Base-by-base conservation (phyloP, 2,329 filamentous ascomycete species). In the Epicoccum sorghinum region DNA sequence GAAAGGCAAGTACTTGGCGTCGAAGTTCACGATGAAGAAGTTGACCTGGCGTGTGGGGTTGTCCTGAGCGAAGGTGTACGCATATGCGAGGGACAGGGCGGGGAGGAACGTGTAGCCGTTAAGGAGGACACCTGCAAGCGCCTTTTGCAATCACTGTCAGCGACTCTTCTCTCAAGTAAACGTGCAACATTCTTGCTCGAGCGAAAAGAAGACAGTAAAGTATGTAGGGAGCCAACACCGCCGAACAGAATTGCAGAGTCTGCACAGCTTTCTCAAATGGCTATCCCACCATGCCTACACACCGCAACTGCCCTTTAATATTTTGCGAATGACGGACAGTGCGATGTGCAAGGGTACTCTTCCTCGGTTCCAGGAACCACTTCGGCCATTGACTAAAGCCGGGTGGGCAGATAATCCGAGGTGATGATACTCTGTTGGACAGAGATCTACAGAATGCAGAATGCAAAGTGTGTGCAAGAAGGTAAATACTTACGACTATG, bases 11-110 rank as follows among this genome's bases (percentile, higher is more conserved):
- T 87, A 85, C 72, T 93, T 91, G 12, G 91, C 86, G 6, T 91
- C 91, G 55, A 98, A 89, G 35, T 85, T 89, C 64, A 97, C 77
- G 70, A 98, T 85, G 78, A 92, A 90, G 72, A 96, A 93, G 49
- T 82, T 88, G 5, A 89, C 85, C 71, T 89, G 89, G 65, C 82
- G 81, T 45, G 90, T 90, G 30, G 90, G 86, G 71, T 93, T 90
- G 67, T 96, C 93, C 74, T 96, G 92, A 1, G 88, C 87, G 61
- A 86, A 90, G 5, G 92, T 96, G 73, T 97, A 97, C 44, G 84
- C 81, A 69, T 96, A 83, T 36, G 92, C 91, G 56, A 96, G 80
- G 47, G 89, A 87, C 48, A 99, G 82, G 10, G 89, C 69, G 47
- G 73, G 63, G 46, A 81, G 71, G 60, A 88, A 86, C 42, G 82